Base-by-base conservation (phyloP, 164 flowering plant genomes). In the Dillenia turbinata region DNA sequence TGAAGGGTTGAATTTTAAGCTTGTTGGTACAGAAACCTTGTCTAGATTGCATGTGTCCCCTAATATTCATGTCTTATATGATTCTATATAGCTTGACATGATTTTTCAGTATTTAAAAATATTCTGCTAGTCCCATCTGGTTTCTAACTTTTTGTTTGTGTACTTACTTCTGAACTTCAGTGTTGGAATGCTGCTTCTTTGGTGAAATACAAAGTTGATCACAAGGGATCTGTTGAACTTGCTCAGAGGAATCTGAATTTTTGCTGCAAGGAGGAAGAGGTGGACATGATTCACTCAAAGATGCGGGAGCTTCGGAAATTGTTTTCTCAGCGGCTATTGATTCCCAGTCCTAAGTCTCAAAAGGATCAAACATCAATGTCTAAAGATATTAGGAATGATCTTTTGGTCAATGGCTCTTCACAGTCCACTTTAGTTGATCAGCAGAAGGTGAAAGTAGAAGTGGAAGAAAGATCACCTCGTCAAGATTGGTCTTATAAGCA, bases 141-240 rank as follows among this genome's bases (percentile, higher is more conserved):
- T 17, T 2, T 33, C 45, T 11, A 26, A 57, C 50, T 16, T 13
- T 60, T 54, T 46, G 17, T 62, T 33, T 15, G 1, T 69, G 43
- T 54, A 68, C 56, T 59, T 74, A 5, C 40, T 33, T 33, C 40
- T 5, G 7, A 33, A 33, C 40, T 76, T 60, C 75, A 86, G 95
- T 83, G 92, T 61, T 86, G 94, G 92, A 72, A 69, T 62, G 90
- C 88, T 33, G 89, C 89, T 47, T 81, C 92, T 45, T 62, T 81
- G 62, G 33, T 62, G 62, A 77, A 78, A 43, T 65, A 80, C 43
- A 76, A 85, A 73, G 60, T 90, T 57, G 69, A 78, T 69, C 85
- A 54, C 61, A 72, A 62, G 40, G 81, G 78, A 52, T 81, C 96
- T 2, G 71, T 91, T 67, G 59, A 52, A n/a, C 75, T 80, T 51